phyloP scores from a whole-genome alignment of 345 rosid genomes.

The Linum trigynum region DNA sequence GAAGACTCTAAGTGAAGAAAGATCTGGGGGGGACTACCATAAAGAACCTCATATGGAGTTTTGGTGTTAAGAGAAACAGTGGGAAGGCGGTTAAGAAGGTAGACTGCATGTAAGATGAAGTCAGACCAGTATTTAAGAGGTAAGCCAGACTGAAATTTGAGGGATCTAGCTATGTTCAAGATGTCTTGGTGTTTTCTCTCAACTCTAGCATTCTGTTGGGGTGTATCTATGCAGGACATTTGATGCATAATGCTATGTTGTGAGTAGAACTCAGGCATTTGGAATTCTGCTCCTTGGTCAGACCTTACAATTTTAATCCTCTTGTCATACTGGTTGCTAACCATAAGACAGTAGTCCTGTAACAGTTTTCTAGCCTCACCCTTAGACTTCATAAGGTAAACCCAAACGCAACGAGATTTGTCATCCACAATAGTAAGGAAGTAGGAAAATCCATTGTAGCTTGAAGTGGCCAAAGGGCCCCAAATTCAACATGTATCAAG shows the following conservation, averaged over 20 bases:
- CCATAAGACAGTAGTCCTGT: neutral
- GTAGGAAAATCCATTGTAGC: neutral
- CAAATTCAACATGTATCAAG: neutral
- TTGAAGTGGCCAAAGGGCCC: neutral
- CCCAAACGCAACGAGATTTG: neutral
- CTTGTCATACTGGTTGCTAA: neutral
- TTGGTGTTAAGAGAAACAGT: neutral
- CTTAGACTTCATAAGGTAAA: neutral
- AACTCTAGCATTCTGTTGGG: neutral
- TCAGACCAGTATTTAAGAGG: neutral
- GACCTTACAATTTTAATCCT: neutral
- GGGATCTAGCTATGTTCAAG: neutral
- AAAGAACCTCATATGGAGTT: neutral
- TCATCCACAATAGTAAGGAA: neutral
- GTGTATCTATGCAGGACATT: neutral
- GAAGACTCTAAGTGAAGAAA: neutral
- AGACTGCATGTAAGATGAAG: neutral
- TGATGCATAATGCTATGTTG: neutral
- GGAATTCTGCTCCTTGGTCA: neutral
- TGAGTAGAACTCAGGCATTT: neutral
- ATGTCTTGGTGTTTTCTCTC: neutral
- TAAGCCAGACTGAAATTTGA: neutral
- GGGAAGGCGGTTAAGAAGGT: neutral
- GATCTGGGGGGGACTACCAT: neutral
- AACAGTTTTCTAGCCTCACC: neutral